Evolutionary conservation across 495 filamentous ascomycete species (phyloP), one percentile per base, ranked within the genome.

Genomic region (Hypomontagnella submonticulosa): DNA sequence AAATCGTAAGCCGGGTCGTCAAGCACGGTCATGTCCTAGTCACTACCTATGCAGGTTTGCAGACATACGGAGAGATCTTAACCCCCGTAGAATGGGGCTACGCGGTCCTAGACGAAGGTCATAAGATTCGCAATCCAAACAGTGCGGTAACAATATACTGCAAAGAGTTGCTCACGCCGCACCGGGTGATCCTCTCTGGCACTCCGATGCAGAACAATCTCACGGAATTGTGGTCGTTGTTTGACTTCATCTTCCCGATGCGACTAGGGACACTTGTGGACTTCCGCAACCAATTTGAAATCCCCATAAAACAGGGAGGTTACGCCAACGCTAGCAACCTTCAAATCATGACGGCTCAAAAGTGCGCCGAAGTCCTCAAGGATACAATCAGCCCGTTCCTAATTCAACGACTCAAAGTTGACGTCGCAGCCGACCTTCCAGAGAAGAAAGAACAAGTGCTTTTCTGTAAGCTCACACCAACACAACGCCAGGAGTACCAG

Each of bases 191-290:
- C 59, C 81, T 98, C 4, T 97, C 95, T 0, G 95, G 95, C 6
- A 99, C 95, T 0, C 95, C 95, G 1, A 96, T 99, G 83, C 95
- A 99, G 76, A 99, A 99, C 72, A 97, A 97, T 66, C 82, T 99
- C 10, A 85, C 90, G n/a, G 95, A 99, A 70, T 81, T 99, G 2
- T 99, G 95, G 95, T 97, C 92, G 0, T 78, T 99, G 6, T 97
- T 98, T 69, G 95, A 99, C 72, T 99, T 97, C 70, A 87, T 97
- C 55, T 97, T 90, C 67, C 95, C 95, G 0, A 97, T 97, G 91
- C 91, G 92, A 32, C 81, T 99, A 9, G 95, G 95, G 0, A 97
- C 90, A 0, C 83, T 99, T 11, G 90, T 97, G 30, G 89, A 88
- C 41, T 99, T 98, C 73, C 87, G 92, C 11, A 89, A 86, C 62